A percentile compares a stretch with the other conserved stretches of the same genome.
These are phyloP conservation scores for Plantago ovata DNA, from an alignment of 257 asterid species.

Conservation along the genomic window DNA sequence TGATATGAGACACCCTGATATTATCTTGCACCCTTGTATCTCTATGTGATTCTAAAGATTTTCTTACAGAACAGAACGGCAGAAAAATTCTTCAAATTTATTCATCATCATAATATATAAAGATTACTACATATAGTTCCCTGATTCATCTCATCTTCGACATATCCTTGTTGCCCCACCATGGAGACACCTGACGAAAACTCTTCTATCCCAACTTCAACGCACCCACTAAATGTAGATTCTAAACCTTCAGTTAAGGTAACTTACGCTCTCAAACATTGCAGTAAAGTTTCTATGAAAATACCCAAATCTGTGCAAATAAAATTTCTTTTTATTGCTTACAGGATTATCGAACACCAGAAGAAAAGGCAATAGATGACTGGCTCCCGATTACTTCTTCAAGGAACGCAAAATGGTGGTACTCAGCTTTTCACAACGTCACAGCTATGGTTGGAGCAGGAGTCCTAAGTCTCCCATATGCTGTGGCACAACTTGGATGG, in stretches of 20 bases:
- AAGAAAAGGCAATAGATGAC: slow-evolving; percentile 36
- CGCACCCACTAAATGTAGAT: slow-evolving; percentile 14
- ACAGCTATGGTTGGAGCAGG: slow-evolving; percentile 54
- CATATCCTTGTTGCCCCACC: slow-evolving; percentile 8
- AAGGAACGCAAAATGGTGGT: slow-evolving; percentile 49
- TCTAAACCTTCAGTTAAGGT: slow-evolving; percentile 14
- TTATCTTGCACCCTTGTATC: neutral
- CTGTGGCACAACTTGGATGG: slow-evolving; percentile 50
- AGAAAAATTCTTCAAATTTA: neutral
- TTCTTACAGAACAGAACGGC: neutral
- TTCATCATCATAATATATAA: neutral
- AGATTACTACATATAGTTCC: neutral
- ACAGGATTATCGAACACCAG: slow-evolving; percentile 26
- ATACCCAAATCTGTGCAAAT: neutral
- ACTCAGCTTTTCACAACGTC: slow-evolving; percentile 50
- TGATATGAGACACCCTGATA: neutral
- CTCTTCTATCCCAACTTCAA: slow-evolving; percentile 21
- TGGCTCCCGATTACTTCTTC: slow-evolving; percentile 56
- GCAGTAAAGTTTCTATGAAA: neutral
- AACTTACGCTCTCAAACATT: neutral
- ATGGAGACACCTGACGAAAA: slow-evolving; percentile 19
- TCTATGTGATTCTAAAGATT: neutral
- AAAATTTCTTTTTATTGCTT: neutral
- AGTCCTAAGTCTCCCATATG: slow-evolving; percentile 43
- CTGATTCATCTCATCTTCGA: slow-evolving; percentile 8